A percentile compares a stretch with the other conserved stretches of the same genome.
These are phyloP conservation scores for Nothomitra cinnamomea DNA, from an alignment of 2,329 filamentous ascomycete species.

Conservation along the genomic window DNA sequence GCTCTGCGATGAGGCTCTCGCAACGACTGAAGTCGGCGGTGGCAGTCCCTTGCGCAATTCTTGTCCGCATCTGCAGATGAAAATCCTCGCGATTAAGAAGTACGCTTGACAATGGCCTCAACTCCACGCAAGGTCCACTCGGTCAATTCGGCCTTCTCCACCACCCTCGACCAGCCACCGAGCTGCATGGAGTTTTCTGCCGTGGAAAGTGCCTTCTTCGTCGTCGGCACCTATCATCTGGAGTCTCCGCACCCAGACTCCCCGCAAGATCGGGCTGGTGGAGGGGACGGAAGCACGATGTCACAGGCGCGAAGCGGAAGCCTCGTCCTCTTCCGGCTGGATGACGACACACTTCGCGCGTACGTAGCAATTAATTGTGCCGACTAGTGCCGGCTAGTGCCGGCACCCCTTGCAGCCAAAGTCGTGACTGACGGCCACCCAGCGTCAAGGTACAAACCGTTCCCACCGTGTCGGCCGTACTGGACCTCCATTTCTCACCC, in stretches of 20 bases:
- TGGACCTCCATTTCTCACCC: conserved; percentile 71
- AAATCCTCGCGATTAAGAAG: too few relatives aligned
- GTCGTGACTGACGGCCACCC: conserved; percentile 31
- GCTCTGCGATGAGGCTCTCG: too few relatives aligned
- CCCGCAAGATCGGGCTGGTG: too few relatives aligned
- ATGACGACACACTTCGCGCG: conserved; percentile 23
- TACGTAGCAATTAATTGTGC: neutral
- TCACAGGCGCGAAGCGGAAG: conserved; percentile 55
- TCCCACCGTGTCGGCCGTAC: conserved; percentile 51
- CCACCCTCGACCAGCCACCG: conserved; percentile 48
- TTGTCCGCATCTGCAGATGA: too few relatives aligned
- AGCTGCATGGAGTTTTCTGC: conserved; percentile 66
- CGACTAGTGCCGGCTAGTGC: too few relatives aligned
- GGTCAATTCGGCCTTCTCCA: conserved; percentile 27
- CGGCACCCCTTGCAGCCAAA: too few relatives aligned
- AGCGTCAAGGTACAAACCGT: conserved; percentile 35
- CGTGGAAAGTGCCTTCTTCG: conserved; percentile 42
- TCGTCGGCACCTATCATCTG: conserved; percentile 75
- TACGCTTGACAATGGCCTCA: neutral
- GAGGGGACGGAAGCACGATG: too few relatives aligned
- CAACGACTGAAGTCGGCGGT: too few relatives aligned
- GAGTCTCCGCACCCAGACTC: conserved; percentile 27
- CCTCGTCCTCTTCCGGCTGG: conserved; percentile 46
- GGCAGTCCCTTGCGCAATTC: too few relatives aligned
- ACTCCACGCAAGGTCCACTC: too few relatives aligned